Base-by-base conservation (phyloP, 176 grass and related monocot genomes). In the Pontederia crassipes region DNA sequence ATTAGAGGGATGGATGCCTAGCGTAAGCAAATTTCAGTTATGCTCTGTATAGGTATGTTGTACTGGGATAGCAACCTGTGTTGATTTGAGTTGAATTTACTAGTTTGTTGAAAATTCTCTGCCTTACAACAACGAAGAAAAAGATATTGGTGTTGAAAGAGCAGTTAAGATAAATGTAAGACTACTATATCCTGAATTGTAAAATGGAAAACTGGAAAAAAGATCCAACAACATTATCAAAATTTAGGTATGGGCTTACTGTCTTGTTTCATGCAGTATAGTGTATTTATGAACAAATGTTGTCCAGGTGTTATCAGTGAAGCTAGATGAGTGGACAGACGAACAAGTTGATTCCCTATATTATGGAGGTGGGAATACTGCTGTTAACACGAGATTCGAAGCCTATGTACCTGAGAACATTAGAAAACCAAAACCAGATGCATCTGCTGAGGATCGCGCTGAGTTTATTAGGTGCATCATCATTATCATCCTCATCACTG, bases 241-340 rank as follows among this genome's bases (percentile, higher is more conserved):
- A 24, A 2, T 48, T 48, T 10, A 9, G 24, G 10, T 0, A 12
- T 11, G 13, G 12, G 35, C 11, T 26, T 6, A 48, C 2, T 55
- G 11, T 46, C 28, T 40, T 35, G 12, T 15, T 16, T 45, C 2
- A 46, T 29, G 18, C 62, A 54, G 48, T 50, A 61, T 18, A 10
- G 0, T 74, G 16, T 17, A 57, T 11, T 11, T 70, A 48, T 14
- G 78, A 57, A 59, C 65, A 10, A 69, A 45, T 72, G 48, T 71
- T 55, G 53, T 84, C 63, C 82, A 98, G 87, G 79, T 98, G 35
- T 32, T 85, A 17, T 98, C 93, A 9, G 81, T 86, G 71, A 98
- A 98, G 74, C 64, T 92, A 76, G 84, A 97, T 71, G 87, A 92
- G 54, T 97, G 93, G 87, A 83, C 87, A 57, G 77, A 98, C 66